Base-by-base conservation (phyloP, 1,284 basidiomycete genomes). In the Moesziomyces antarcticus region DNA sequence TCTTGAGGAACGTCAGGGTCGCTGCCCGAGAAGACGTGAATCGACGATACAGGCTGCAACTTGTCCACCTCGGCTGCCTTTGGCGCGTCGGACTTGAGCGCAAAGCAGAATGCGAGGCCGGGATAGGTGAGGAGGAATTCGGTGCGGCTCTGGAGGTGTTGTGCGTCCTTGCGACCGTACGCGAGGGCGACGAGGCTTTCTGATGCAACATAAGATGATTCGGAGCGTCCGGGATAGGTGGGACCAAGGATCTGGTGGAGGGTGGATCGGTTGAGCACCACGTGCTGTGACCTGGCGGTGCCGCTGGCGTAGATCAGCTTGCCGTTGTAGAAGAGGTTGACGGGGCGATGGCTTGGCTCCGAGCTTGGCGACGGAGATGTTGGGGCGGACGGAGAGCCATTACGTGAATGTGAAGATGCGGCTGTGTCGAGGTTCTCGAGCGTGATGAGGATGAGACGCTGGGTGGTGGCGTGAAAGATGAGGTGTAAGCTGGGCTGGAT, bases 191-290 rank as follows among this genome's bases (percentile, higher is more conserved):
- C 61, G 0, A 61, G 49, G 18, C 59, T 62, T 16, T 56, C 50
- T 5, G 46, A 30, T 1, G 53, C 46, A 33, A 51, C 35, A 3
- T 27, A n/a, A 6, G 57, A 51, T 6, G 54, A 16, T 25, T 74
- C 59, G 3, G 56, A 50, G 51, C 48, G 68, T 1, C 67, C 72
- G 1, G 73, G 69, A 47, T 73, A 75, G n/a, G 73, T 75, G 0
- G 73, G 73, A 3, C 69, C 73, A 0, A 75, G 62, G 25, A 69
- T 62, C 44, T 75, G 73, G 21, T 75, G 73, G 13, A 75, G 55
- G 5, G 65, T 58, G n/a, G 73, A 73, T 5, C 73, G 65, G 13
- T 72, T 75, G 30, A 75, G 59, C 9, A 49, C 52, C 20, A 71
- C 50, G 0, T 63, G 35, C 2, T 60, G 45, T 2, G 60, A 61